These are phyloP conservation scores for Setaria italica DNA, from an alignment of 202 grass and related monocot species.

Conservation along the genomic window DNA sequence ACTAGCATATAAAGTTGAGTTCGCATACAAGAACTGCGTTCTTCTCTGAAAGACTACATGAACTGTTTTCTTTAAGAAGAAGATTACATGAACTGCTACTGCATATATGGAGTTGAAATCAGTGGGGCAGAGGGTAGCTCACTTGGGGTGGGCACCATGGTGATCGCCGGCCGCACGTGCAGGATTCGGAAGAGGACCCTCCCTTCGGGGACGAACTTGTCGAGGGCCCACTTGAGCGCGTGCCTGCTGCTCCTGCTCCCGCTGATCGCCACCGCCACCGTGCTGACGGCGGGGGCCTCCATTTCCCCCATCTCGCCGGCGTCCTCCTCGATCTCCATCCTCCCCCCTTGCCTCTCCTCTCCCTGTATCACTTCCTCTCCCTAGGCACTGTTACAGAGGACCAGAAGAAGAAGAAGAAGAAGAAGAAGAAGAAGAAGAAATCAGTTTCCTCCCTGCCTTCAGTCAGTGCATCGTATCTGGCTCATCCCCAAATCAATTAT, in stretches of 20 bases:
- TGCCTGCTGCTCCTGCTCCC: slow-evolving; percentile 63
- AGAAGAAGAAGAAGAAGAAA: background rate
- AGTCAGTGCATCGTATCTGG: background rate
- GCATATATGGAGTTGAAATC: background rate
- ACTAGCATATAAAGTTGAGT: background rate
- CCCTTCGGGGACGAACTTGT: slow-evolving; percentile 77
- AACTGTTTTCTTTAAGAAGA: background rate
- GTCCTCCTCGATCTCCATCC: slow-evolving; percentile 73
- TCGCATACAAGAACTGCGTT: background rate
- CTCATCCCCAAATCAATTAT: background rate
- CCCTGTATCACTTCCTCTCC: background rate
- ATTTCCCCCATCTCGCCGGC: slow-evolving; percentile 34
- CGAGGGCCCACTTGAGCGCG: slow-evolving; percentile 85
- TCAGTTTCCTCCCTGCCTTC: slow-evolving; percentile 9
- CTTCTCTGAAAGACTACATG: no score
- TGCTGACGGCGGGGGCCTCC: slow-evolving; percentile 40
- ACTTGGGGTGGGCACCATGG: slow-evolving; percentile 91
- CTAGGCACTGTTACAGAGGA: background rate
- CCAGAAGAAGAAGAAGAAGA: background rate
- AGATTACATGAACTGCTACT: slow-evolving; percentile 9
- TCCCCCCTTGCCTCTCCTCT: background rate
- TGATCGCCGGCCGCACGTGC: slow-evolving; percentile 63
- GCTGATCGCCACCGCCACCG: slow-evolving; percentile 75
- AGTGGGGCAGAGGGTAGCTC: slow-evolving; percentile 27
- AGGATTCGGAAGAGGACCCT: slow-evolving; percentile 74